These are phyloP conservation scores for Russula olivacea DNA, from an alignment of 768 basidiomycete species.

Conservation along the genomic window DNA sequence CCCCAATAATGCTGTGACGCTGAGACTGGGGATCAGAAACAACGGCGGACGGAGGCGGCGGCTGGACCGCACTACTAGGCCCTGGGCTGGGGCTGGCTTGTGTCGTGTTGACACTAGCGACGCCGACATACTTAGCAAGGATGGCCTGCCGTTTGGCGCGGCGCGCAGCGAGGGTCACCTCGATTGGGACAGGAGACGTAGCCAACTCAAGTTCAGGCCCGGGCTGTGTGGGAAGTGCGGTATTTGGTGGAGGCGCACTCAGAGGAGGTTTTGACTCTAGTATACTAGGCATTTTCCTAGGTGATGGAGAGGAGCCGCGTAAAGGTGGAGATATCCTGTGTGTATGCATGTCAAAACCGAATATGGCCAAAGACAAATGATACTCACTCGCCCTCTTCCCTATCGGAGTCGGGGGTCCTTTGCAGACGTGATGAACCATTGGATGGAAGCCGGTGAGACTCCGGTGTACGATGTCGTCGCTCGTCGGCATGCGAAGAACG, in stretches of 20 bases:
- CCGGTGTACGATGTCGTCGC: slow-evolving; percentile 19
- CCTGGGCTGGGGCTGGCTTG: slow-evolving; percentile 49
- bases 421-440: slow-evolving; percentile 23
- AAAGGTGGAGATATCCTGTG: slow-evolving; percentile 59
- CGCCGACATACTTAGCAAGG: slow-evolving; percentile 63
- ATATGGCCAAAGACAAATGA: slow-evolving; percentile 25
- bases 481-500: slow-evolving; percentile 15
- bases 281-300: slow-evolving; percentile 8
- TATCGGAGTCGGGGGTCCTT: slow-evolving; percentile 46
- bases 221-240: slow-evolving; percentile 33
- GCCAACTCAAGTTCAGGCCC: slow-evolving; percentile 50
- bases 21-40: slow-evolving; percentile 61
- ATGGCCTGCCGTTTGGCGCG: slow-evolving; percentile 72
- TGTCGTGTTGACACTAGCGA: slow-evolving; percentile 34
- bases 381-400: slow-evolving; percentile 94
- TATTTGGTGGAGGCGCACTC: slow-evolving; percentile 16
- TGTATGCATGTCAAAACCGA: slow-evolving; percentile 17
- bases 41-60: slow-evolving; percentile 53
- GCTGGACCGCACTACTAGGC: slow-evolving; percentile 69
- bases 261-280: slow-evolving; percentile 15
- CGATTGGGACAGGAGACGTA: slow-evolving; percentile 42
- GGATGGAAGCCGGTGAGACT: slow-evolving; percentile 15
- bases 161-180: slow-evolving; percentile 59
- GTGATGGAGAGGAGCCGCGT: slow-evolving; percentile 24
- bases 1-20: slow-evolving; percentile 42